Percentiles rank a stretch among this genome's conserved stretches.
Conservation (phyloP, 257 asterid genomes). For the Mentha longifolia region DNA sequence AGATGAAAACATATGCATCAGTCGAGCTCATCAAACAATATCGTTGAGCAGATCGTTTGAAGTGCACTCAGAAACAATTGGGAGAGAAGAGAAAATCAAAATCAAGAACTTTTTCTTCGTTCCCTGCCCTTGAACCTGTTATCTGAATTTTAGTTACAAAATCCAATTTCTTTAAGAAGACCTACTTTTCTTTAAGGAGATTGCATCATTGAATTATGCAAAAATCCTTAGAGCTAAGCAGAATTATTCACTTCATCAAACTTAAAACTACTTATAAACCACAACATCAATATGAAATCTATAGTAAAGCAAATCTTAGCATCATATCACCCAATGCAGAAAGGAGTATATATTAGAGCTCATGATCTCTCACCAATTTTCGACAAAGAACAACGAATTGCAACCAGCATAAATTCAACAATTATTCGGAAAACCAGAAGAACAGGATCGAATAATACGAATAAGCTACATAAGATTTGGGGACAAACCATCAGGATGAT, state of each 20-base stretch:
- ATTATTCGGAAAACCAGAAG: neutral
- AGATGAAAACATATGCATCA: constrained; percentile 33
- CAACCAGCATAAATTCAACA: neutral
- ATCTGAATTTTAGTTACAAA: constrained; percentile 6
- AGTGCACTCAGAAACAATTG: too few species aligned
- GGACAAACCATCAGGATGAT: constrained; percentile 97
- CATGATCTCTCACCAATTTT: constrained; percentile 20
- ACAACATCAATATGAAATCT: constrained; percentile 1
- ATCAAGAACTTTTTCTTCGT: neutral
- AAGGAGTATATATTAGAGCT: neutral
- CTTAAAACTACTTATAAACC: constrained; percentile 24
- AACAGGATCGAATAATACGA: neutral
- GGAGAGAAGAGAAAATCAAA: neutral
- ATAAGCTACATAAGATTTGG: constrained; percentile 29
- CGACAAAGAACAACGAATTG: neutral
- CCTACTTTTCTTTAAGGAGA: constrained; percentile 20
- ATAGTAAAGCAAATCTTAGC: constrained; percentile 16
- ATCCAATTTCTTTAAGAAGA: constrained; percentile 22
- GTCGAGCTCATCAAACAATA: constrained; percentile 25
- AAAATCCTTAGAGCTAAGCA: constrained; percentile 22
- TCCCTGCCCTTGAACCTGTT: constrained; percentile 12
- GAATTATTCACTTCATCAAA: constrained; percentile 30
- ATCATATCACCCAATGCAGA: constrained; percentile 13
- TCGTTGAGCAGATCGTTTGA: neutral
- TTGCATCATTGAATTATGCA: constrained; percentile 30